phyloP scores from a whole-genome alignment of 2,329 filamentous ascomycete species.

The Paradendryphiella salina region DNA sequence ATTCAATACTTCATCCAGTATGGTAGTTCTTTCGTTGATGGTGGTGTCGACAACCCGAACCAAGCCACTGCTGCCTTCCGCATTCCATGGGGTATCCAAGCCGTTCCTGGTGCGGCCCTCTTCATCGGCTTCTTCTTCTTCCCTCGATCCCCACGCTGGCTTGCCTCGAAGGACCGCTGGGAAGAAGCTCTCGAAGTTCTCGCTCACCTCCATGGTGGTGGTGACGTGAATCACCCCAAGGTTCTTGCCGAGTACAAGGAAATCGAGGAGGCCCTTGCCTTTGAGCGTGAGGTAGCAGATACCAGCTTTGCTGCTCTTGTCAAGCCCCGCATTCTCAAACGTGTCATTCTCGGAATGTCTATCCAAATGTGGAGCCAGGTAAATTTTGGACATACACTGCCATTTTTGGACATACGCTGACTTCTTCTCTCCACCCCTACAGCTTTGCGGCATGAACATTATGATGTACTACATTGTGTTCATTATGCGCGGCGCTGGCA shows the following conservation, averaged over 20 bases:
- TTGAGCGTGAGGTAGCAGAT: conserved; percentile 58
- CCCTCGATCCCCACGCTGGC: conserved; percentile 65
- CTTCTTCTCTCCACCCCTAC: too few relatives aligned
- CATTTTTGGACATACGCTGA: conserved; percentile 41
- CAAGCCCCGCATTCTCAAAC: conserved; percentile 58
- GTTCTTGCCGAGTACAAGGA: conserved; percentile 67
- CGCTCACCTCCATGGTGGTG: conserved; percentile 61
- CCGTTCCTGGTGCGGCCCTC: conserved; percentile 48
- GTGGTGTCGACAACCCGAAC: conserved; percentile 44
- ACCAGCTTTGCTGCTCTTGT: conserved; percentile 57
- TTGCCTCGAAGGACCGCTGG: conserved; percentile 68
- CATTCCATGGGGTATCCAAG: conserved; percentile 51
- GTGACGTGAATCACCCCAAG: conserved; percentile 60
- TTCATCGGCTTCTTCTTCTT: conserved; percentile 49
- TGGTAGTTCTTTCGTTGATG: conserved; percentile 60
- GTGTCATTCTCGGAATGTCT: conserved; percentile 61
- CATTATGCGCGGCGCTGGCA: conserved; percentile 62
- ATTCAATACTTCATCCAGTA: conserved; percentile 71
- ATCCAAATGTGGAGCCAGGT: conserved; percentile 65
- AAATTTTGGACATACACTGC: conserved; percentile 46
- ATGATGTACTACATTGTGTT: conserved; percentile 58
- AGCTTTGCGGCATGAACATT: background rate
- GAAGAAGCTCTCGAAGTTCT: conserved; percentile 63
- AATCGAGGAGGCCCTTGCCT: conserved; percentile 59
- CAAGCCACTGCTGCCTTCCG: conserved; percentile 51